phyloP scores from a whole-genome alignment of 108 stramenopile genomes.

The Mayamaea pseudoterrestris region DNA sequence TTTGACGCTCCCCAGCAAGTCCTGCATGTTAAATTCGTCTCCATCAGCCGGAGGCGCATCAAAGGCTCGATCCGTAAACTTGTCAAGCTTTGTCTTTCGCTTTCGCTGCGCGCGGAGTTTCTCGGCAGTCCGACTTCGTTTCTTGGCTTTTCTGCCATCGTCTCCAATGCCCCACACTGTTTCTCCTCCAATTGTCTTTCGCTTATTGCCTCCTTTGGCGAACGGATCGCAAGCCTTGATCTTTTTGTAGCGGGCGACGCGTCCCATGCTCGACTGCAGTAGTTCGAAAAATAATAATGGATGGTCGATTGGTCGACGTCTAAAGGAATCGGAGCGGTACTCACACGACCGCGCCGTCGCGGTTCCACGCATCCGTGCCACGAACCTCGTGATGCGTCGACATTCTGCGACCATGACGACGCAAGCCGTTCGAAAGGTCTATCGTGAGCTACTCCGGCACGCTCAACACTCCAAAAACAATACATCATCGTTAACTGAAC shows the following conservation, averaged over 20 bases:
- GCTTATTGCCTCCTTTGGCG: slow-evolving; percentile 21
- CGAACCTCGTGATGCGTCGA: no score
- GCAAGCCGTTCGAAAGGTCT: slow-evolving; percentile 13
- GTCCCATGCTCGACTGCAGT: no score
- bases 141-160: slow-evolving; percentile 31
- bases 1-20: slow-evolving; percentile 35
- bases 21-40: slow-evolving; percentile 47
- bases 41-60: slow-evolving; percentile 25
- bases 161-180: slow-evolving; percentile 43
- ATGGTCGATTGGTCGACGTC: no score
- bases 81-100: not conserved
- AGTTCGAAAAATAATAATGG: no score
- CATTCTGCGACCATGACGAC: no score
- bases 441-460: slow-evolving; percentile 33
- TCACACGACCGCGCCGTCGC: no score
- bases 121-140: slow-evolving; percentile 25
- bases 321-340: no score
- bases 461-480: slow-evolving; percentile 36
- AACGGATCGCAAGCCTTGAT: slow-evolving; percentile 49
- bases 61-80: slow-evolving; percentile 14
- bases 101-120: slow-evolving; percentile 11
- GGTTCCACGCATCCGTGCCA: no score
- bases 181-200: slow-evolving; percentile 13
- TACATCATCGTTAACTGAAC: slow-evolving; percentile 14
- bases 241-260: slow-evolving; percentile 55